Evolutionary conservation across 2,329 filamentous ascomycete genomes (phyloP), one percentile per base, ranked within the genome.

Genomic region (Fusarium sp.): DNA sequence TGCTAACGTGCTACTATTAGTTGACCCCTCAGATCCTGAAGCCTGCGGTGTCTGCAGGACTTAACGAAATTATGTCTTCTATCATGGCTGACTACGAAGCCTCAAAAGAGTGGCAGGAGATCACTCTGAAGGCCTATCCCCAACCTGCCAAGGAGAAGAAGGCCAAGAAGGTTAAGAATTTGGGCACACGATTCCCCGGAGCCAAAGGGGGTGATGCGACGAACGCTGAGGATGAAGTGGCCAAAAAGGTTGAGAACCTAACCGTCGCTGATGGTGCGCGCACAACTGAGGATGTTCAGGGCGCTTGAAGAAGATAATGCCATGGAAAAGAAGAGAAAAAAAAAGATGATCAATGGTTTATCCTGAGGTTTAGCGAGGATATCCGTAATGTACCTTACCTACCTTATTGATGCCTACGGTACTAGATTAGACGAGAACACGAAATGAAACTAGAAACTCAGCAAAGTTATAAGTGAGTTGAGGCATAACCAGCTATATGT

Each of bases 1-100:
- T 47, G 13, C 39, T 63, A 45, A 62, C 35, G n/a, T 43, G 14
- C 14, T 19, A 5, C 7, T 19, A 43, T n/a, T 31, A 75, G 71
- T 84, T 97, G 60, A 92, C 90, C 1, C 95, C 95, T 0, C 93
- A 97, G 79, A 78, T 90, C 11, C 81, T 98, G 48, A 98, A 99
- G 80, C 84, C 88, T n/a, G 92, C 91, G 10, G 87, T 96, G 6
- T 84, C 90, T 6, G 83, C 86, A 48, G 91, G 87, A 9, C 83
- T 99, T 17, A 87, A 86, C 65, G 81, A 84, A 35, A 83, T 98
- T 11, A 82, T 97, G 53, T 86, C 83, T 3, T 92, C 94, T 2
- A 94, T 99, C 57, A 88, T 89, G 65, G 83, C 80, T 4, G 88
- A 88, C 6, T 98, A 86, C 78, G 79, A 90, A 61, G 84, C 82